Base-by-base conservation (phyloP, 257 asterid genomes). In the Handroanthus guayacan region DNA sequence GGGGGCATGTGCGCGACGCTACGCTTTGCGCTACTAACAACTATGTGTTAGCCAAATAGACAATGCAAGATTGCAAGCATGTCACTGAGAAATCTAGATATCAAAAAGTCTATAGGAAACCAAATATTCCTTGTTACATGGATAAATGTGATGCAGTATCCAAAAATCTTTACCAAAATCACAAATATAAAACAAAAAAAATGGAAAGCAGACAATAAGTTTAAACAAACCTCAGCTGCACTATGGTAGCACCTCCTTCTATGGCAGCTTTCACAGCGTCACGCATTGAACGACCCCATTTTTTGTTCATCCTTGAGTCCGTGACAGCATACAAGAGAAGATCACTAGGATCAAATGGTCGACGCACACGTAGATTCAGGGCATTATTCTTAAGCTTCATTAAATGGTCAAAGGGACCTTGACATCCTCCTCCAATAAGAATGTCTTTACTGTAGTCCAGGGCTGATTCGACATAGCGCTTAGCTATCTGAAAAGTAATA, bases 261-360 rank as follows among this genome's bases (percentile, higher is more conserved):
- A 93, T 56, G 51, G 98, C 98, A 75, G 87, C 95, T 84, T 86
- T 82, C 76, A 95, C 98, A 14, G 97, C 97, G 82, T 87, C 90
- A 18, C 86, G 79, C 43, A 89, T 82, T 78, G 95, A 88, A 74
- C 83, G 99, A 20, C 92, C 93, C 98, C 97, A 91, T 78, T 77
- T 89, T 69, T 82, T 85, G 86, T 95, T 95, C 98, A 91, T 95
- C 84, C 90, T 81, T 6, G 98, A 84, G 91, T 95, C 99, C 13
- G 99, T 95, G 81, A 95, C 98, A 75, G 98, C 99, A 77, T 95
- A 95, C 39, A 95, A 76, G 80, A 91, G 89, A 82, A 95, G 98
- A 79, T 77, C 86, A 31, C 79, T 86, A 6, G 98, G 96, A 78
- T 88, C 85, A 77, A 95, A 95, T 63, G 83, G 79, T 20, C 60